Evolutionary conservation across 176 grass and related monocot genomes (phyloP).

Genomic region (Lolium multiflorum): DNA sequence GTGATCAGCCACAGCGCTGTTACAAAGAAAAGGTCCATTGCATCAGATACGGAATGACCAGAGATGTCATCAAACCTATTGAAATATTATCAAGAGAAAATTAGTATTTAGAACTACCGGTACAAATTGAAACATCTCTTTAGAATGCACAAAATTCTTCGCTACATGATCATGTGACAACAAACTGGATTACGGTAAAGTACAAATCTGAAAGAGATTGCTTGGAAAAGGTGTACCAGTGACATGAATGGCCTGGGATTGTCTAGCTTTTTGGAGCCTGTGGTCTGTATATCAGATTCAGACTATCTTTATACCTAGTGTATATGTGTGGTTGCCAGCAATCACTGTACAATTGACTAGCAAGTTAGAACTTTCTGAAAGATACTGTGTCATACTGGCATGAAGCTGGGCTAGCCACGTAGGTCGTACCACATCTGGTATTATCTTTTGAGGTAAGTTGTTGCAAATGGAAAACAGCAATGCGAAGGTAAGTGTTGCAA

Average conservation of each 20-base stretch:
- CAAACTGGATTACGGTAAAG: neutral
- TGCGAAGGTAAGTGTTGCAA: neutral
- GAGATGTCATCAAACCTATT: neutral
- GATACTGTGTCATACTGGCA: neutral
- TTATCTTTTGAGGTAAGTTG: neutral
- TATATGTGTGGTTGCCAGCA: neutral
- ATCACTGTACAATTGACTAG: neutral
- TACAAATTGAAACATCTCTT: neutral
- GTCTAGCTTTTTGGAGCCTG: neutral
- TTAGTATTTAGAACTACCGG: neutral
- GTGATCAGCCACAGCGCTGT: slow-evolving; percentile 70
- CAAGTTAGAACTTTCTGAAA: neutral
- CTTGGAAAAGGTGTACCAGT: neutral
- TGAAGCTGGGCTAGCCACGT: neutral
- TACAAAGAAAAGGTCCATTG: neutral
- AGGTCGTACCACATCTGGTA: neutral
- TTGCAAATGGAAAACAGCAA: neutral
- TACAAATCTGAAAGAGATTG: slow-evolving; percentile 23
- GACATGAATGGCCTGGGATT: neutral
- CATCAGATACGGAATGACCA: neutral
- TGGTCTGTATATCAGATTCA: neutral
- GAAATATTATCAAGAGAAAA: neutral
- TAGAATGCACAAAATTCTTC: slow-evolving; percentile 4
- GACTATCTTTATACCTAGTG: neutral
- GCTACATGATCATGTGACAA: neutral